Evolutionary conservation across 345 rosid species (phyloP), one percentile per base, ranked within the genome.

Genomic region (Aquilaria sinensis): DNA sequence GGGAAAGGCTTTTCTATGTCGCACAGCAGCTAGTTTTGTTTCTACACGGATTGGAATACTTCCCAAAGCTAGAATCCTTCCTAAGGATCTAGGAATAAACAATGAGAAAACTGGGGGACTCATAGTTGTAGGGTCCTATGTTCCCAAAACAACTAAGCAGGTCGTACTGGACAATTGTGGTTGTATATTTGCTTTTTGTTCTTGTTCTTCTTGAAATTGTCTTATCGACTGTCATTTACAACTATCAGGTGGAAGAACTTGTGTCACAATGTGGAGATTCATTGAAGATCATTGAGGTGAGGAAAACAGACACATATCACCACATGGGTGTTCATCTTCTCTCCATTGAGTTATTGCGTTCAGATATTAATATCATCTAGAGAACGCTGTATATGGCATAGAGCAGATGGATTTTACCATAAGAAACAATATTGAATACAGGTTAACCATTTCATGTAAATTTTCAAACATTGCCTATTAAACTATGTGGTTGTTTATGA

Each of bases 61-160:
- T 75, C 84, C 91, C 29, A 87, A 78, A 80, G 83, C 88, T 77
- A 96, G 82, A 53, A 76, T 89, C 60, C 77, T 83, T 62, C 96
- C 97, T 0, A 87, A 79, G 75, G 92, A 93, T 80, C 76, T 87
- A 29, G 90, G 87, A 68, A 71, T 81, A 47, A 77, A 72, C 67
- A 74, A 72, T 72, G 85, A 85, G 63, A 77, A 65, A 63, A 83
- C 63, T 50, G 98, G 98, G 62, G 98, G 85, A 29, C 84, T 93
- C 29, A 83, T 93, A 32, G 86, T 90, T 77, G 97, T 93, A 53
- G 98, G 98, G 45, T 93, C 98, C 54, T 93, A 87, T 81, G 98
- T 93, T 67, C 96, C 98, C 0, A 93, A 93, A 75, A 93, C 97
- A 67, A 93, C 98, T 58, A 83, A 84, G 70, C 98, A 93, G 98